Evolutionary conservation across 257 asterid genomes (phyloP).

Genomic region (Linaria vulgaris): DNA sequence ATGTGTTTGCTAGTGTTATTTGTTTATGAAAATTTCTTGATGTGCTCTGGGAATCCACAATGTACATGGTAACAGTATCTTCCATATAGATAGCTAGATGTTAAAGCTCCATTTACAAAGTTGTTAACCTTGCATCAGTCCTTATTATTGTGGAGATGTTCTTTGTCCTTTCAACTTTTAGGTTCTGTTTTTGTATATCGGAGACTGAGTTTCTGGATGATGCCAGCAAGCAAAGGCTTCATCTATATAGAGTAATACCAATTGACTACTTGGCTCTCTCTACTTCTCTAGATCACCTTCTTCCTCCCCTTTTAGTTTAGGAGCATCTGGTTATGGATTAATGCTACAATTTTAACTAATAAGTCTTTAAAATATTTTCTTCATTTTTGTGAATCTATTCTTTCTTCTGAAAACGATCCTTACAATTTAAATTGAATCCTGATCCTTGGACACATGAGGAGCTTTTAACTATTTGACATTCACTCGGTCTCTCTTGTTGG

Average conservation of each 20-base stretch:
- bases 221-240: slow-evolving; percentile 23
- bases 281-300: not conserved
- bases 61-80: slow-evolving; percentile 11
- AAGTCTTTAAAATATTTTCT: too few species aligned
- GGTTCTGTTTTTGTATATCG: not conserved
- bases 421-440: too few species aligned
- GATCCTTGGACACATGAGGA: too few species aligned
- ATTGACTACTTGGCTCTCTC: too few species aligned
- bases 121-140: not conserved
- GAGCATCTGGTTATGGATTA: slow-evolving; percentile 4
- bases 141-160: not conserved
- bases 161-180: not conserved
- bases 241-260: too few species aligned
- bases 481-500: too few species aligned
- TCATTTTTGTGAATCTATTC: too few species aligned
- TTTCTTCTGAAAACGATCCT: too few species aligned
- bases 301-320: not conserved
- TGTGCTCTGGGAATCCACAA: slow-evolving; percentile 5
- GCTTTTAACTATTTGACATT: too few species aligned
- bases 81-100: not conserved
- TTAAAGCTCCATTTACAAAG: not conserved
- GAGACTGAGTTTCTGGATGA: slow-evolving; percentile 8
- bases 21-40: slow-evolving; percentile 4
- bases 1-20: not conserved
- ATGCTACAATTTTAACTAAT: too few species aligned